Base-by-base conservation (phyloP, 805 yeast genomes). In the Komagataella pseudopastoris region DNA sequence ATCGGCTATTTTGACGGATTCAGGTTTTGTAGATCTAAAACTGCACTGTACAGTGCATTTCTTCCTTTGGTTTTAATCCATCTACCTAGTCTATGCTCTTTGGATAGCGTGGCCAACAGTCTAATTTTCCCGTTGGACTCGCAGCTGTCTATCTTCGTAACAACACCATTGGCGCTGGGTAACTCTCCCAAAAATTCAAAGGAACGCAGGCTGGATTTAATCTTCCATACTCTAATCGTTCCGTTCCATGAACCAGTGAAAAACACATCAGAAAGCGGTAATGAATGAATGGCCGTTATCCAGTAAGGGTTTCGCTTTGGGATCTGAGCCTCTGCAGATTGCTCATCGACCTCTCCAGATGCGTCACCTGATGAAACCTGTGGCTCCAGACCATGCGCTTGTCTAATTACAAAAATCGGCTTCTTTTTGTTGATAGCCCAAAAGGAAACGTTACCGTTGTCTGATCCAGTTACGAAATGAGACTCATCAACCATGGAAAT, bases 381-480 rank as follows among this genome's bases (percentile, higher is more conserved):
- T 1, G 75, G 72, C 10, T 69, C 65, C 16, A 81, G 62, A 2
- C 97, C 99, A 65, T 93, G 99, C 2, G 91, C 86, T 49, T 72
- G 67, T 59, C 93, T 76, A 55, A 76, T 67, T 2, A 81, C 80
- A 64, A 66, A 83, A 24, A 86, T 68, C 14, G 98, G 95, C 67
- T 88, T 90, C 76, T 93, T 93, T 69, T 88, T 88, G 23, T 87
- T 82, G 52, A 85, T 69, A 2, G 96, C 81, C 99, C 99, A 93
- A 55, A 93, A 71, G n/a, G 87, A 70, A 36, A 93, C 68, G 61
- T 80, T 85, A 46, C 99, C 99, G 63, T 90, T 91, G 63, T 93
- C 99, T 14, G 96, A 83, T 4, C 98, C 98, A 1, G 98, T 90
- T 48, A 93, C 81, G 63, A 93, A 93, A 64, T 86, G 89, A 23